Conservation (phyloP, 371 early-diverging fungal genomes). For the Mortierella sp. region DNA sequence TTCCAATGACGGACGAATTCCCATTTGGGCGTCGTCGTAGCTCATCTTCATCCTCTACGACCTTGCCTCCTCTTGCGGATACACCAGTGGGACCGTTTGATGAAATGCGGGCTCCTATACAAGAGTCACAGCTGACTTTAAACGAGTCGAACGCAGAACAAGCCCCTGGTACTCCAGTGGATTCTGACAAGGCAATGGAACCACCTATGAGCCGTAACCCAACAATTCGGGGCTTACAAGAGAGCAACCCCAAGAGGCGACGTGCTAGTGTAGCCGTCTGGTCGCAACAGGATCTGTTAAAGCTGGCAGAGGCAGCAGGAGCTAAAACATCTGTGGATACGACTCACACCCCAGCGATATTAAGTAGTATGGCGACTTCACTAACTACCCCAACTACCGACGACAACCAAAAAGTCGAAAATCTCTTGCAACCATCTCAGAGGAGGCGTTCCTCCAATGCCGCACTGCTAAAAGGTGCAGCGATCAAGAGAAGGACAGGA, state of each 20-base stretch:
- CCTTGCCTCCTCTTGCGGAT: background rate
- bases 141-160: conserved; percentile 24
- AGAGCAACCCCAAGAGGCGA: conserved; percentile 62
- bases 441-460: conserved; percentile 6
- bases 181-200: background rate
- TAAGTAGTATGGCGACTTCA: conserved; percentile 16
- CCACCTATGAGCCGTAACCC: conserved; percentile 41
- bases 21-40: conserved; percentile 9
- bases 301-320: conserved; percentile 60
- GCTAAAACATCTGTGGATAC: conserved; percentile 22
- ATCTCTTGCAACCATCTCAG: background rate
- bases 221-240: conserved; percentile 54
- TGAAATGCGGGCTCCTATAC: background rate
- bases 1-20: conserved; percentile 43
- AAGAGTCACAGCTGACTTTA: background rate
- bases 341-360: conserved; percentile 8
- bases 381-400: background rate
- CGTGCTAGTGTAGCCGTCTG: conserved; percentile 88
- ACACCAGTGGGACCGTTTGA: conserved; percentile 9
- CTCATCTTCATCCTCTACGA: background rate
- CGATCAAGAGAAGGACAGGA: conserved; percentile 20
- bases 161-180: background rate
- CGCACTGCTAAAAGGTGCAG: background rate
- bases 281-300: conserved; percentile 79
- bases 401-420: background rate